Percentiles rank a stretch among this genome's conserved stretches.
Conservation (phyloP, 169 alveolate species). For the Eimeria falciformis region DNA sequence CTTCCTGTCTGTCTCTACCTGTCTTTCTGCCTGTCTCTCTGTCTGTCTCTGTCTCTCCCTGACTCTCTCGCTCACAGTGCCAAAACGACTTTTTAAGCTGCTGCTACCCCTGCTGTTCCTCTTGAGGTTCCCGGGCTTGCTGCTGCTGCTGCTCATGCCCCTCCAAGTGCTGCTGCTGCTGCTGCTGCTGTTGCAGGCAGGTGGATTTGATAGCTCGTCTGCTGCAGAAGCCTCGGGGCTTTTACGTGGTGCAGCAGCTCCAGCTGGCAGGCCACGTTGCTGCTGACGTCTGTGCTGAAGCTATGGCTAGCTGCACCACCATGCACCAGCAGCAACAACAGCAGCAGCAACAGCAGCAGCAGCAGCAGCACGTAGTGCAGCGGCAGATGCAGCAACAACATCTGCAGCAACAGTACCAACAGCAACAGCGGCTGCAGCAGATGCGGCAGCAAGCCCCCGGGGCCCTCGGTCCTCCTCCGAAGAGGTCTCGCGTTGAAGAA, state of each 20-base stretch:
- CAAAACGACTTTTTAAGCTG: too few relatives aligned
- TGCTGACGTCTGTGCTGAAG: slow-evolving; percentile 27
- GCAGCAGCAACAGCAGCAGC: slow-evolving; percentile 32
- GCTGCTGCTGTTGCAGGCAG: slow-evolving; percentile 28
- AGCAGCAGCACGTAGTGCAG: slow-evolving; percentile 23
- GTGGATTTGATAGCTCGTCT: not conserved
- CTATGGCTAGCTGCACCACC: not conserved
- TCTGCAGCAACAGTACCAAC: not conserved
- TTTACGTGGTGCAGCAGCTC: slow-evolving; percentile 20
- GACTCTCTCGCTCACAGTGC: not conserved
- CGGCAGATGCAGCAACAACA: slow-evolving; percentile 4
- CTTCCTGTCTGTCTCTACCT: too few relatives aligned
- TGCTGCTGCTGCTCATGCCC: not conserved
- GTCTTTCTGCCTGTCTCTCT: too few relatives aligned
- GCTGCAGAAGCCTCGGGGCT: slow-evolving; percentile 34
- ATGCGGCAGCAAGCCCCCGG: not conserved
- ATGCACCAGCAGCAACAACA: slow-evolving; percentile 5
- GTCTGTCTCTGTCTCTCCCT: not conserved
- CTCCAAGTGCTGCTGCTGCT: not conserved
- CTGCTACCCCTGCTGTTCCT: too few relatives aligned
- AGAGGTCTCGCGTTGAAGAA: not conserved
- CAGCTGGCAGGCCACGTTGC: slow-evolving; percentile 18
- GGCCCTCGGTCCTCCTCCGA: not conserved
- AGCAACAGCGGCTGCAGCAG: slow-evolving; percentile 35
- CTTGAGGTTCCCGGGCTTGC: not conserved